A percentile compares a stretch with the other conserved stretches of the same genome.
Evolutionary conservation across 495 filamentous ascomycete genomes (phyloP).

Genomic region (Hypomontagnella submonticulosa): DNA sequence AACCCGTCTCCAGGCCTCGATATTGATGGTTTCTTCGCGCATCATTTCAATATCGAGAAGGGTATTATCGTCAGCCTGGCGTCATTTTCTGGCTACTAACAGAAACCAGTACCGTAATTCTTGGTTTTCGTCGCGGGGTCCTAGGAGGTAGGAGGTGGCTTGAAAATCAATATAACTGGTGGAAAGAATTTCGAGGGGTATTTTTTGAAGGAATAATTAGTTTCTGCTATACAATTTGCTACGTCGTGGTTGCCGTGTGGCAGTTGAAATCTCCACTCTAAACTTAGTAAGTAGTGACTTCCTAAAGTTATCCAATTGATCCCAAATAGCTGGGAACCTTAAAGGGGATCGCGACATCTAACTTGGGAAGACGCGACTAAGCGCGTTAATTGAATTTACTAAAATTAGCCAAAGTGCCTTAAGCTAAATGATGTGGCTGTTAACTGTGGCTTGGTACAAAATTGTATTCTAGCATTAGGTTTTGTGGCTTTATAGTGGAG

Average conservation of each 20-base stretch:
- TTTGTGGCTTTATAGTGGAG: slow-evolving; percentile 11
- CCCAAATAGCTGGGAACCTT: no score
- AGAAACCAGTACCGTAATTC: neutral
- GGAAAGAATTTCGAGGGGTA: neutral
- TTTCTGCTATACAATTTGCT: no score
- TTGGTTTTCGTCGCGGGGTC: no score
- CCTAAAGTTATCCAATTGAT: no score
- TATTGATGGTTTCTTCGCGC: slow-evolving; percentile 21
- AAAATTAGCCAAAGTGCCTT: slow-evolving; percentile 6
- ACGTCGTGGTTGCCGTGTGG: no score
- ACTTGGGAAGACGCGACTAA: slow-evolving; percentile 26
- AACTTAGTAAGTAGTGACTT: neutral
- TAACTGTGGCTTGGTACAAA: slow-evolving; percentile 13
- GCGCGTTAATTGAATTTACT: slow-evolving; percentile 44
- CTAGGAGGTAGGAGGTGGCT: no score
- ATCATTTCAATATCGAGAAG: slow-evolving; percentile 20
- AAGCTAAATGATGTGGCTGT: slow-evolving; percentile 3
- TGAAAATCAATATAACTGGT: neutral
- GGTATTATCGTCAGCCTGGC: slow-evolving; percentile 3
- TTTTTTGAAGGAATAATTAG: no score
- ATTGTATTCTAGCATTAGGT: neutral
- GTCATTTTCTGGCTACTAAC: slow-evolving; percentile 9
- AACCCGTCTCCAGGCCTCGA: slow-evolving; percentile 21
- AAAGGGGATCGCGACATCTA: neutral
- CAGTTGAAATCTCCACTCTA: neutral